Evolutionary conservation across 75 land plant genomes (phyloP), one percentile per base, ranked within the genome.

Genomic region (Sequoiadendron giganteum): DNA sequence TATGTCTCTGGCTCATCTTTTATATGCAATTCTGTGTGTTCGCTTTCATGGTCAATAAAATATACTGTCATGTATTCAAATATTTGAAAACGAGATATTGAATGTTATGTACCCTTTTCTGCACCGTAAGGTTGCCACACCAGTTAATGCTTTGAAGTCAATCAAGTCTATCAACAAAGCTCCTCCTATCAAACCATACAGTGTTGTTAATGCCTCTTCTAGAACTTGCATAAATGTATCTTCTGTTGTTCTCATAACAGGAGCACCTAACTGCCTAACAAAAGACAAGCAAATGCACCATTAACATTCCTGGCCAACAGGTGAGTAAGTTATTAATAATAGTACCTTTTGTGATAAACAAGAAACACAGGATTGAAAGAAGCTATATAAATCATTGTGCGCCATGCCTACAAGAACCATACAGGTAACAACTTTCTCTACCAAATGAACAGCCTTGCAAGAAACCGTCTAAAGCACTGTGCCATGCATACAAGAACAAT

Each of bases 131-230:
- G 49, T 72, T 49, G 87, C 91, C 21, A 52, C 73, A 32, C 85
- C 86, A 55, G 52, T 90, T 14, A 65, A 55, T 19, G 36, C 85
- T 2, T 90, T 78, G 52, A 90, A 90, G 28, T 90, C 87, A 28
- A 85, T 77, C 55, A 88, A 47, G 19, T 89, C 87, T 85, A 83
- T 84, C 49, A 30, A 45, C 39, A 85, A 76, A 28, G 87, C 90
- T 47, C 91, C 91, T 42, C 91, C 91, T 28, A 90, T 54, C 45
- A 89, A 52, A 28, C 91, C 91, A 70, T 70, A 85, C 34, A 89
- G 61, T 10, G 45, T 58, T 15, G 91, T 90, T 38, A 89, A 86
- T 52, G 91, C 86, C 34, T 85, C 38, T 42, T 90, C 91, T 42
- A 90, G 36, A 19, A 84, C 87, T 56, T 89, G 70, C 47, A 90